Base-by-base conservation (phyloP, 164 flowering plant genomes). In the Platanus orientalis region DNA sequence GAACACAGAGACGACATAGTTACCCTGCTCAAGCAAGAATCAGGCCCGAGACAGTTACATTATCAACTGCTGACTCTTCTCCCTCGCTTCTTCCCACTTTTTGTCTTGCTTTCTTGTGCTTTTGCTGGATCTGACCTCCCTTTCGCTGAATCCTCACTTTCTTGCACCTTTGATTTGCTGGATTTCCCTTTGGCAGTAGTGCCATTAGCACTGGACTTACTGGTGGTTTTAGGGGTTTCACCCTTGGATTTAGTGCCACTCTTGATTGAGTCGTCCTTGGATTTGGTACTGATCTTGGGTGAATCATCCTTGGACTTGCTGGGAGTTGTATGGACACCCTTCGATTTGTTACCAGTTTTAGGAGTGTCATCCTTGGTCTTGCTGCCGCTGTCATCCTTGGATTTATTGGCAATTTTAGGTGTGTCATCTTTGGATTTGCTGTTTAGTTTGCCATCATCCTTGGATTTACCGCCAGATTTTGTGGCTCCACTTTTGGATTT, bases 41-140 rank as follows among this genome's bases (percentile, higher is more conserved):
- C 63, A 26, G 30, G 5, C 40, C 27, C 3, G 63, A 51, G 12
- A 7, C 42, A 7, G 45, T 47, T 17, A 28, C 58, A 13, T 34
- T 23, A 60, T 65, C 60, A 66, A 56, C 71, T 45, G 52, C 23
- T 52, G 40, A 42, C 60, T 48, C 69, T 72, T 63, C 78, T 75
- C 32, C 67, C 67, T 25, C 82, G 76, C 74, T 84, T 88, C 67
- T 77, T 80, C 40, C 75, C 83, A 39, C 75, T 40, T 58, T 78
- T 84, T 19, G 64, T 17, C 44, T 76, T 79, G 47, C 74, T 77
- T 40, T 76, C 81, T 29, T 54, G 77, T 57, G 52, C 68, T 60
- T 78, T 78, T 12, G 77, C 61, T 25, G 72, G 23, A 57, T 65
- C 71, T 30, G 73, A 61, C 7, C 77, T 84, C 44, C 64, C 72